A percentile compares a stretch with the other conserved stretches of the same genome.
These are phyloP conservation scores for Spergularia bocconei DNA, from an alignment of 148 eudicot species.

Conservation along the genomic window DNA sequence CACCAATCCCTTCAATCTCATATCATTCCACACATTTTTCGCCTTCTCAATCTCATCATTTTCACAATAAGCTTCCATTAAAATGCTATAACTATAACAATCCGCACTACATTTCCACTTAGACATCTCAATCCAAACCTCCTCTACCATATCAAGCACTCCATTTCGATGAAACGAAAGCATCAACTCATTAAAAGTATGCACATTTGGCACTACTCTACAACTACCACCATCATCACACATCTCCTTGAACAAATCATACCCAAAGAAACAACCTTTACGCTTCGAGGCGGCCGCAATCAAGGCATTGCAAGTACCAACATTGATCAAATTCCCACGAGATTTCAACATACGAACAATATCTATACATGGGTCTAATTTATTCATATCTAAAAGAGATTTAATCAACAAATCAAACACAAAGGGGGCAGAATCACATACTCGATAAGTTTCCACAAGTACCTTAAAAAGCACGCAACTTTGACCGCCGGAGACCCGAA, in stretches of 20 bases:
- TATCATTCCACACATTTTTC: conserved; percentile 51
- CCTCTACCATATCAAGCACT: conserved; percentile 49
- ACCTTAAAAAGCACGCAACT: conserved; percentile 35
- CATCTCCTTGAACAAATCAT: conserved; percentile 48
- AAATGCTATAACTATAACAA: conserved; percentile 45
- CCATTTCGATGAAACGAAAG: conserved; percentile 52
- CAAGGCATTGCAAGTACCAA: conserved; percentile 46
- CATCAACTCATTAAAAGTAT: conserved; percentile 58
- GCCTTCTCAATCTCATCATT: conserved; percentile 59
- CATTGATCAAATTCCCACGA: conserved; percentile 26
- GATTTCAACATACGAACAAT: conserved; percentile 39
- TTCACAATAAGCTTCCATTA: conserved; percentile 65
- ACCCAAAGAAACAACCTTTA: conserved; percentile 51
- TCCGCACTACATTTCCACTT: conserved; percentile 39
- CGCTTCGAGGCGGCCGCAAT: conserved; percentile 32
- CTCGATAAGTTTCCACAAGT: conserved; percentile 43
- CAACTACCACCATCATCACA: conserved; percentile 22
- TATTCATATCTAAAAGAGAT: conserved; percentile 43
- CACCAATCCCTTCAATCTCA: conserved; percentile 41
- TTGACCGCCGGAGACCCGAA: conserved; percentile 17
- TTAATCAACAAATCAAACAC: conserved; percentile 70
- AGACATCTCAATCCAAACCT: conserved; percentile 59
- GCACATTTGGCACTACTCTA: conserved; percentile 37
- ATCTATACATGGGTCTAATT: conserved; percentile 43
- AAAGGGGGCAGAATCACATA: conserved; percentile 70